Evolutionary conservation across 2,329 filamentous ascomycete genomes (phyloP).

Genomic region (Sporothrix humicola): DNA sequence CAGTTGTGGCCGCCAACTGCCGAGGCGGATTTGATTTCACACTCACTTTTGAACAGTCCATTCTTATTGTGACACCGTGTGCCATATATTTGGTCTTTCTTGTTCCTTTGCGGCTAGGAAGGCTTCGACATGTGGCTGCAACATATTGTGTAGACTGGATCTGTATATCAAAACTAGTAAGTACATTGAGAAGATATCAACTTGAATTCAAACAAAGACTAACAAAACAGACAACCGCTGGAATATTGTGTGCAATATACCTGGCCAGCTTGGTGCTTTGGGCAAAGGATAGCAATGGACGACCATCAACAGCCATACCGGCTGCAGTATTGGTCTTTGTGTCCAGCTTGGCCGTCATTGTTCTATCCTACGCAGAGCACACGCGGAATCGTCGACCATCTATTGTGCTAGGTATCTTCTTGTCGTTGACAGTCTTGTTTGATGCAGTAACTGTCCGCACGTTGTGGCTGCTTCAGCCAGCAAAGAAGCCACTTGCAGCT

Average conservation of each 20-base stretch:
- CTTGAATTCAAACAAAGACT: too few species aligned
- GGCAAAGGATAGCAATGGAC: not conserved
- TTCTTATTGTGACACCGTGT: conserved; percentile 48
- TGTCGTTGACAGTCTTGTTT: conserved; percentile 16
- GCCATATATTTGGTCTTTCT: conserved; percentile 38
- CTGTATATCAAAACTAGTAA: not conserved
- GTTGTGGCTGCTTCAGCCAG: conserved; percentile 40
- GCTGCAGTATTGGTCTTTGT: conserved; percentile 8
- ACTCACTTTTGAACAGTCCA: conserved; percentile 52
- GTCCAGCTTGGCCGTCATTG: not conserved
- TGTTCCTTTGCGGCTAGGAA: not conserved
- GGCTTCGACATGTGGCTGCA: not conserved
- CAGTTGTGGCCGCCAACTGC: not conserved
- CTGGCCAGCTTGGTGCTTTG: conserved; percentile 2
- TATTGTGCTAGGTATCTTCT: not conserved
- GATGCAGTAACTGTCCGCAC: not conserved
- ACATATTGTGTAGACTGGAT: not conserved
- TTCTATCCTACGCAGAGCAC: not conserved
- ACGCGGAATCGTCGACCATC: conserved; percentile 1
- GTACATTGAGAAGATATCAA: not conserved
- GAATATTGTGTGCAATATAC: not conserved
- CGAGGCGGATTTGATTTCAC: conserved; percentile 37
- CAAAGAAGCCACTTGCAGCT: not conserved
- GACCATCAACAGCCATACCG: conserved; percentile 1
- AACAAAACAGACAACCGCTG: not conserved